Conservation (phyloP, 169 alveolate species). For the Neospora caninum region DNA sequence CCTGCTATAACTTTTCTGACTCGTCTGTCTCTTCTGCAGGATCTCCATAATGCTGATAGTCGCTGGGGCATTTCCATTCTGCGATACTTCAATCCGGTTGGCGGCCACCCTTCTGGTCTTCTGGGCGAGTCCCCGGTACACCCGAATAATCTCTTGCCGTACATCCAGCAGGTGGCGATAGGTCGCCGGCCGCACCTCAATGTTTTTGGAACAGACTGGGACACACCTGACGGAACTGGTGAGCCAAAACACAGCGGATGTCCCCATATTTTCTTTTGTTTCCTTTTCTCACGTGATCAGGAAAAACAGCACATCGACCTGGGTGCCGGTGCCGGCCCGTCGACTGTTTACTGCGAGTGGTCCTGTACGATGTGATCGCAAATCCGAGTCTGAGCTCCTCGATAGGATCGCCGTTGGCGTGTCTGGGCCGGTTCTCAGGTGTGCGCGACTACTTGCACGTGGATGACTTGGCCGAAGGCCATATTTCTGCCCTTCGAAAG, state of each 20-base stretch:
- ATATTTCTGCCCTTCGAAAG: constrained; percentile 86
- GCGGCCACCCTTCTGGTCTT: constrained; percentile 90
- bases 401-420: too few species aligned
- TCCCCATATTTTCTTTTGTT: not conserved
- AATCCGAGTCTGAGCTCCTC: too few species aligned
- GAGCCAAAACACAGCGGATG: not conserved
- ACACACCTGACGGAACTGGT: constrained; percentile 90
- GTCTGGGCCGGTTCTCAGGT: constrained; percentile 24
- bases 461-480: constrained; percentile 94
- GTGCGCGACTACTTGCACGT: constrained; percentile 94
- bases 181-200: constrained; percentile 46
- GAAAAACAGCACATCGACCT: too few species aligned
- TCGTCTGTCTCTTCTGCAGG: constrained; percentile 54
- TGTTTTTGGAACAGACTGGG: constrained; percentile 92
- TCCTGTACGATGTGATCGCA: too few species aligned
- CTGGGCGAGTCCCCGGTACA: constrained; percentile 93
- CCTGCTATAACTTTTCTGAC: too few species aligned
- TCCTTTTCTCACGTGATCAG: too few species aligned
- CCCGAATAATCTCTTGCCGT: constrained; percentile 89
- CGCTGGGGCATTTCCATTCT: constrained; percentile 71
- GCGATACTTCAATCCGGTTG: constrained; percentile 94
- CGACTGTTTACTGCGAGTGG: too few species aligned
- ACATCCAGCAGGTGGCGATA: constrained; percentile 85
- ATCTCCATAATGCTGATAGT: constrained; percentile 68
- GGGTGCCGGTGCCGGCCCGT: too few species aligned